Evolutionary conservation across 305 asterid genomes (phyloP).

Genomic region (Andrographis paniculata): DNA sequence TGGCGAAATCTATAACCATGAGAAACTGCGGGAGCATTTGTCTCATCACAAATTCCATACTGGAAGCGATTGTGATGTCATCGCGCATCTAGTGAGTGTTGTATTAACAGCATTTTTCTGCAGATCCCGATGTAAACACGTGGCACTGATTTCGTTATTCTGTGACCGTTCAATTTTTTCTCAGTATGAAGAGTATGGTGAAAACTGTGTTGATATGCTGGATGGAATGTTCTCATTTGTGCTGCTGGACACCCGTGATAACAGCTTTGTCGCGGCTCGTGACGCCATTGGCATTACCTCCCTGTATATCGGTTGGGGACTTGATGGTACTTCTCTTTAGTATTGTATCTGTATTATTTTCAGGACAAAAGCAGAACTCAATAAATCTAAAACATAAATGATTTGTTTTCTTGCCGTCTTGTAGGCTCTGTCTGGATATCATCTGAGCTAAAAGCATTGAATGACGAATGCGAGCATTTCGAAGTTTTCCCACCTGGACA

Average conservation of each 20-base stretch:
- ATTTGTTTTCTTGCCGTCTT: neutral
- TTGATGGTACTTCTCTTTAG: constrained; percentile 44
- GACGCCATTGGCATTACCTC: constrained; percentile 95
- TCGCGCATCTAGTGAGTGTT: constrained; percentile 95
- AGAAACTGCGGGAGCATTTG: constrained; percentile 48
- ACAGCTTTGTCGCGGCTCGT: constrained; percentile 84
- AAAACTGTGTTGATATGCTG: constrained; percentile 75
- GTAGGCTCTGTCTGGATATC: constrained; percentile 91
- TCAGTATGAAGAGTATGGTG: constrained; percentile 93
- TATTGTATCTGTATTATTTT: neutral
- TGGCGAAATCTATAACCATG: constrained; percentile 97
- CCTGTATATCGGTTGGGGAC: constrained; percentile 93
- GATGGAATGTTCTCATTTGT: constrained; percentile 98
- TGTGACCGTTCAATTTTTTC: neutral
- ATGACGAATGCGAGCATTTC: constrained; percentile 88
- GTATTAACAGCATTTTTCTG: constrained; percentile 26
- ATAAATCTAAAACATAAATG: neutral
- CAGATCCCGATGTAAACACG: neutral
- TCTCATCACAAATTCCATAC: constrained; percentile 77
- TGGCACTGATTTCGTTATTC: neutral
- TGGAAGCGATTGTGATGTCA: constrained; percentile 93
- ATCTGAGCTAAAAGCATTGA: constrained; percentile 77
- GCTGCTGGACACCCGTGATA: constrained; percentile 76
- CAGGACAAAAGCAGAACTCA: neutral
- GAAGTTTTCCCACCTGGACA: constrained; percentile 93